These are phyloP conservation scores for Prunus campanulata DNA, from an alignment of 306 rosid species.

Conservation along the genomic window DNA sequence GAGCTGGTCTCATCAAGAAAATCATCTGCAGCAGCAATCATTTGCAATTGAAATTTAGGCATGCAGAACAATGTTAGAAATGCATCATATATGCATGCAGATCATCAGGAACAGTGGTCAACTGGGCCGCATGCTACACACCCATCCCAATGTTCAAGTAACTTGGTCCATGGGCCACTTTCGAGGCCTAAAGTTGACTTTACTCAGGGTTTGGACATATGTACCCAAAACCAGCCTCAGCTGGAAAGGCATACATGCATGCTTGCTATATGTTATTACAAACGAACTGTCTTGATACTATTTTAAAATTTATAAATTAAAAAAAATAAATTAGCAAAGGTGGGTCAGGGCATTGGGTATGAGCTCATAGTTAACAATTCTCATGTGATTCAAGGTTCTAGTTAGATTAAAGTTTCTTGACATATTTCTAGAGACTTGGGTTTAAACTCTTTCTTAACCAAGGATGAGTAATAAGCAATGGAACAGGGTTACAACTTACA, in stretches of 20 bases:
- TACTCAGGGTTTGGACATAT: no score
- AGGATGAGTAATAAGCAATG: not conserved
- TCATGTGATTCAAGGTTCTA: not conserved
- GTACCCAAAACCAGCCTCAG: no score
- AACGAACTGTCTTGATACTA: no score
- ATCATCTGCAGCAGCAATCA: slow-evolving; percentile 60
- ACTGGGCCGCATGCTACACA: not conserved
- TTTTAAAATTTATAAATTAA: no score
- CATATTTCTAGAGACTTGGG: not conserved
- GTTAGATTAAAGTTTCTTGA: not conserved
- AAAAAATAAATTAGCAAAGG: no score
- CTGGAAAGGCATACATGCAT: no score
- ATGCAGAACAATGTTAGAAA: not conserved
- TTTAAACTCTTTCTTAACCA: not conserved
- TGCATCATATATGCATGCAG: not conserved
- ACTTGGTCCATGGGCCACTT: not conserved
- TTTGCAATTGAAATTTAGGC: slow-evolving; percentile 8
- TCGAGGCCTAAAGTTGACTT: not conserved
- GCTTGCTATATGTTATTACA: no score
- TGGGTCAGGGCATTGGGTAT: no score
- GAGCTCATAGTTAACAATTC: not conserved
- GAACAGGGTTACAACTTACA: not conserved
- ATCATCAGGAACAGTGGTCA: not conserved
- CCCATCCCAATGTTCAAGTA: not conserved
- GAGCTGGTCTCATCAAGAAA: slow-evolving; percentile 67